Conservation (phyloP, 768 basidiomycete genomes). For the Tricholoma flavovirens region DNA sequence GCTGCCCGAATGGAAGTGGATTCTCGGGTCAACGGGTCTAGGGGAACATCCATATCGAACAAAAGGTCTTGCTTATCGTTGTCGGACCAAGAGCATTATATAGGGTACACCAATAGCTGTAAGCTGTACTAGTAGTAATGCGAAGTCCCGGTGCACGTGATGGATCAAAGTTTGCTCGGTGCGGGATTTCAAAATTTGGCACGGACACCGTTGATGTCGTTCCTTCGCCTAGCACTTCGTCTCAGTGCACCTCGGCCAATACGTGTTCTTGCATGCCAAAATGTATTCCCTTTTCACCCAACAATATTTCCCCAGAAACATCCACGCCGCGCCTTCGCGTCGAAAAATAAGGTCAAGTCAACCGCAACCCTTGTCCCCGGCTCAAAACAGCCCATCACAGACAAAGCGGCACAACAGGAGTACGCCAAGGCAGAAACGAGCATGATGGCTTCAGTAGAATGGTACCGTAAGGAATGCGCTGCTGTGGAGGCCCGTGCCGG, state of each 20-base stretch:
- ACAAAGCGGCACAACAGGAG: conserved; percentile 49
- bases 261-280: not conserved
- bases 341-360: conserved; percentile 36
- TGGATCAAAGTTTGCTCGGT: too few species aligned
- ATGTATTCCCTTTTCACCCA: not conserved
- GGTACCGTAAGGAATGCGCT: conserved; percentile 76
- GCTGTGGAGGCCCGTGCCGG: conserved; percentile 62
- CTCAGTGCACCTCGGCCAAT: not conserved
- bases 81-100: conserved; percentile 4
- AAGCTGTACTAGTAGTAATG: too few species aligned
- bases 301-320: not conserved
- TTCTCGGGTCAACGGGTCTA: conserved; percentile 16
- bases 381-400: conserved; percentile 56
- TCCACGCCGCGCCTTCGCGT: conserved; percentile 16
- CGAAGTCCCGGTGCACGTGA: too few species aligned
- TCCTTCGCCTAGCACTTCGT: conserved; percentile 1
- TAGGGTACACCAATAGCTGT: conserved; percentile 3
- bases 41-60: conserved; percentile 15
- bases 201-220: too few species aligned
- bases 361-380: conserved; percentile 62
- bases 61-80: not conserved
- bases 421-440: conserved; percentile 56
- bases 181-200: too few species aligned
- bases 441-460: conserved; percentile 63
- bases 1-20: conserved; percentile 12